phyloP scores from a whole-genome alignment of 164 flowering plant species.

The Litsea cubeba region DNA sequence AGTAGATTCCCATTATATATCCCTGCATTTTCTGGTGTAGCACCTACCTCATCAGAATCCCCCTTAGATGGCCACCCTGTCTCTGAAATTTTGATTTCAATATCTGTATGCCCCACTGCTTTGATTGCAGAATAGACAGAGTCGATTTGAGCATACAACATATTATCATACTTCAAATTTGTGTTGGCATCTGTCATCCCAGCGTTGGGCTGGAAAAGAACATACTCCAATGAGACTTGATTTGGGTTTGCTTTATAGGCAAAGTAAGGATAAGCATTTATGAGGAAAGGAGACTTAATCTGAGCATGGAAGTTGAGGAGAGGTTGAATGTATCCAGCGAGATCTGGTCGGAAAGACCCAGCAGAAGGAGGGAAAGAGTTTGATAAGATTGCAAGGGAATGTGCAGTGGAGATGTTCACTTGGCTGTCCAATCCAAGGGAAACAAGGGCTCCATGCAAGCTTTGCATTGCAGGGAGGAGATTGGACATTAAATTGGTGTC shows the following conservation, averaged over 20 bases:
- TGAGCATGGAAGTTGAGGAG: slow-evolving; percentile 60
- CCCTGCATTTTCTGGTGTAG: slow-evolving; percentile 69
- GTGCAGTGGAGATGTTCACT: slow-evolving; percentile 71
- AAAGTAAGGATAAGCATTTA: slow-evolving; percentile 87
- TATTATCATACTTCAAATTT: slow-evolving; percentile 71
- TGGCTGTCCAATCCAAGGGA: slow-evolving; percentile 47
- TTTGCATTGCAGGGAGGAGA: slow-evolving; percentile 78
- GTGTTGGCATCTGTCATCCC: slow-evolving; percentile 54
- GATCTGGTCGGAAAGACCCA: slow-evolving; percentile 50
- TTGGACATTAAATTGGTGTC: slow-evolving; percentile 29
- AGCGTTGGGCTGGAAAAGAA: slow-evolving; percentile 59
- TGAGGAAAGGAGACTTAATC: slow-evolving; percentile 66
- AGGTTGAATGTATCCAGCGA: slow-evolving; percentile 48
- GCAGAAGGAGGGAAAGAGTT: slow-evolving; percentile 83
- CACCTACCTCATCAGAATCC: slow-evolving; percentile 74
- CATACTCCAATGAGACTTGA: slow-evolving; percentile 49
- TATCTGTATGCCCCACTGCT: slow-evolving; percentile 69
- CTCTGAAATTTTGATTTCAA: slow-evolving; percentile 74
- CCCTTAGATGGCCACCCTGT: slow-evolving; percentile 99
- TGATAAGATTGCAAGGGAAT: slow-evolving; percentile 50
- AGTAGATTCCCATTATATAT: slow-evolving; percentile 71
- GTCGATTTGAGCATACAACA: slow-evolving; percentile 93
- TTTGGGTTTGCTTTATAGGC: slow-evolving; percentile 68
- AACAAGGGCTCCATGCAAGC: slow-evolving; percentile 45
- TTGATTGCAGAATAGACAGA: slow-evolving; percentile 81